Conservation (phyloP, 116 monocot genomes). For the Papilionanthe hybrid region DNA sequence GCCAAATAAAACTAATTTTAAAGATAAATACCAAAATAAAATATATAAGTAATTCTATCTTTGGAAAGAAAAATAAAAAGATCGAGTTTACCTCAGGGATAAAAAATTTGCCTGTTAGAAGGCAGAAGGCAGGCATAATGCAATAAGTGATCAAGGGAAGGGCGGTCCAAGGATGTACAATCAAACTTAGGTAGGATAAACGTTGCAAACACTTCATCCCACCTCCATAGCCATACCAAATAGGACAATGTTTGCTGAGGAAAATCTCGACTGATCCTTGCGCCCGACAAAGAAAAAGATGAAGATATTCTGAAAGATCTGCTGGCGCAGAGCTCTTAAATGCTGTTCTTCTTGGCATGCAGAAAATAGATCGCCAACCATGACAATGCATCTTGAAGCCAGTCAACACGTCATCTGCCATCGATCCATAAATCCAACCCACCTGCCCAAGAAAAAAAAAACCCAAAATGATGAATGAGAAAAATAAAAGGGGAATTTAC, state of each 20-base stretch:
- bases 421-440: constrained; percentile 62
- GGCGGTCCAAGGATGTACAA: constrained; percentile 55
- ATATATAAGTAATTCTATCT: neutral
- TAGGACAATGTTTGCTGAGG: constrained; percentile 55
- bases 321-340: constrained; percentile 47
- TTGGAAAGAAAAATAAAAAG: neutral
- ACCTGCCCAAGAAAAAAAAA: constrained; percentile 19
- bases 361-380: constrained; percentile 59
- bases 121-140: constrained; percentile 50
- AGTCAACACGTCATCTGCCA: constrained; percentile 46
- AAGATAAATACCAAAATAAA: too few relatives aligned
- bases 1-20: too few relatives aligned
- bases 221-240: constrained; percentile 66
- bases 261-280: constrained; percentile 55
- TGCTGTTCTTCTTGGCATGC: constrained; percentile 46
- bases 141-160: constrained; percentile 54
- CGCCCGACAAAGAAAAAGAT: constrained; percentile 46
- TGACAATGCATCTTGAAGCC: constrained; percentile 60
- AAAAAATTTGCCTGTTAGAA: constrained; percentile 43
- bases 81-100: constrained; percentile 34
- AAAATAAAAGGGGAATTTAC: too few relatives aligned
- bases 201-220: constrained; percentile 54
- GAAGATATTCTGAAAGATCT: constrained; percentile 41
- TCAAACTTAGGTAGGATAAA: constrained; percentile 56
- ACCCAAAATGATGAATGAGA: too few relatives aligned